Percentiles rank a stretch among this genome's conserved stretches.
These are phyloP conservation scores for Kitagawia praeruptora DNA, from an alignment of 129 eudicot species.

Conservation along the genomic window DNA sequence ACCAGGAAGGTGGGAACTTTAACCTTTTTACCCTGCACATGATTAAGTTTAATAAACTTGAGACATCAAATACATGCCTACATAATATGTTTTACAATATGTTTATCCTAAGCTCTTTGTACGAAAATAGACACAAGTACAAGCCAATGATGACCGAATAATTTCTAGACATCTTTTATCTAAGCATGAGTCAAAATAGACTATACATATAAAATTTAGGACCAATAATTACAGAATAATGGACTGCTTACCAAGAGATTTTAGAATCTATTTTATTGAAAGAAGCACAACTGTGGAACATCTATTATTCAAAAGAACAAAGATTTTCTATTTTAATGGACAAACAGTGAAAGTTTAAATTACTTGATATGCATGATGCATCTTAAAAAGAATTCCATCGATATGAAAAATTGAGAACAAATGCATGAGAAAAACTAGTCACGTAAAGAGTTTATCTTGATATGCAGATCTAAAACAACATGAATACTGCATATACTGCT, in stretches of 20 bases:
- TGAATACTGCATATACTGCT: not conserved
- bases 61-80: not conserved
- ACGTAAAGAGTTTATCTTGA: not conserved
- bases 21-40: slow-evolving; percentile 80
- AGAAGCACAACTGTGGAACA: not conserved
- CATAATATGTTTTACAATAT: not conserved
- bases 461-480: not conserved
- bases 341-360: not conserved
- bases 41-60: not conserved
- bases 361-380: not conserved
- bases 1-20: slow-evolving; percentile 97
- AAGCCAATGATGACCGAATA: not conserved
- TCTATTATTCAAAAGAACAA: not conserved
- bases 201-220: not conserved
- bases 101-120: not conserved
- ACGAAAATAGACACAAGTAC: not conserved
- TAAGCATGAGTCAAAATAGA: not conserved
- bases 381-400: not conserved
- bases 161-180: not conserved
- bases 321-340: not conserved
- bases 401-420: not conserved
- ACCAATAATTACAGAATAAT: not conserved
- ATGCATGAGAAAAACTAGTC: not conserved
- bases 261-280: not conserved
- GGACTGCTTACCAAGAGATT: not conserved